A percentile compares a stretch with the other conserved stretches of the same genome.
phyloP scores from a whole-genome alignment of 768 basidiomycete genomes.

The Boletus edulis region DNA sequence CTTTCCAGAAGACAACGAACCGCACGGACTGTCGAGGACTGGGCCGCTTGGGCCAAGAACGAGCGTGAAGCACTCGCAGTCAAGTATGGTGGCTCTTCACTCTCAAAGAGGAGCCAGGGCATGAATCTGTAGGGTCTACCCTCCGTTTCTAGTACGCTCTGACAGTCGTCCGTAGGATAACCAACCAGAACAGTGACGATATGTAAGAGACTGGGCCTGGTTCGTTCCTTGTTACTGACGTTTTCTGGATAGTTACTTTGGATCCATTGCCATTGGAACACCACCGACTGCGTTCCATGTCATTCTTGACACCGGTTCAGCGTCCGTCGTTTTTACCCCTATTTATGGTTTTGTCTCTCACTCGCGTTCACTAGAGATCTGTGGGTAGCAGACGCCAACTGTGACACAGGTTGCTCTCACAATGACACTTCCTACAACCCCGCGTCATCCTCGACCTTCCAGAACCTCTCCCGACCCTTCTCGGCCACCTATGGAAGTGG shows the following conservation, averaged over 20 bases:
- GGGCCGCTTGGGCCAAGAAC: constrained; percentile 53
- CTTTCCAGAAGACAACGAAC: constrained; percentile 17
- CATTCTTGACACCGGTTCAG: constrained; percentile 88
- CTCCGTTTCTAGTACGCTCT: background rate
- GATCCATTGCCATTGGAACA: constrained; percentile 77
- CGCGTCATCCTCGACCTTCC: constrained; percentile 58
- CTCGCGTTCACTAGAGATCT: constrained; percentile 54
- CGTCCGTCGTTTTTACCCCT: constrained; percentile 37
- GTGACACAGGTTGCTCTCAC: constrained; percentile 44
- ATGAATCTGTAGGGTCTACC: constrained; percentile 48
- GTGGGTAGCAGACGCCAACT: constrained; percentile 69
- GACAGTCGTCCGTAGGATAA: constrained; percentile 40
- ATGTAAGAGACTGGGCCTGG: constrained; percentile 41
- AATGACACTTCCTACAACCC: constrained; percentile 49
- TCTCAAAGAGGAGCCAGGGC: constrained; percentile 44
- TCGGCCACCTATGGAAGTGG: constrained; percentile 82
- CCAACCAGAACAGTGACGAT: constrained; percentile 64
- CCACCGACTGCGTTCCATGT: constrained; percentile 79
- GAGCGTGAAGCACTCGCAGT: constrained; percentile 41
- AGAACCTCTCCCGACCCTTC: constrained; percentile 54
- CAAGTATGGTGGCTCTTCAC: constrained; percentile 44
- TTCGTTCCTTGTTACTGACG: constrained; percentile 6
- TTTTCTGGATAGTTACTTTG: constrained; percentile 54
- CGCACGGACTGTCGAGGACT: constrained; percentile 34
- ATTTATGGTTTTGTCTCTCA: background rate